Evolutionary conservation across 2,329 filamentous ascomycete species (phyloP).

Genomic region (Venturia carpophila): DNA sequence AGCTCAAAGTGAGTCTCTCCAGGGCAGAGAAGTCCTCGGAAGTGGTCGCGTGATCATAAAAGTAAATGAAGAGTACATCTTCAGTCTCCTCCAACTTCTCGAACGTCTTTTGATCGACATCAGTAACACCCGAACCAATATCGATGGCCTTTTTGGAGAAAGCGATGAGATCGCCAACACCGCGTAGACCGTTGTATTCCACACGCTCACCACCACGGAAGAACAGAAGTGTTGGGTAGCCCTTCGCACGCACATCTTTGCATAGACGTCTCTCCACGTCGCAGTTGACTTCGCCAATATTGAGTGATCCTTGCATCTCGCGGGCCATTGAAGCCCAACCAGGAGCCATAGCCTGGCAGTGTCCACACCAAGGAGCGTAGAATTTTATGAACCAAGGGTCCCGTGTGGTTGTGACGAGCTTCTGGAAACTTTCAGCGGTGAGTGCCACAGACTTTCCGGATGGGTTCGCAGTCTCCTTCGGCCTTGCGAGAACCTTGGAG

Average conservation of each 20-base stretch:
- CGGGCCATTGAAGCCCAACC: constrained; percentile 85
- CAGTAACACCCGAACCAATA: constrained; percentile 64
- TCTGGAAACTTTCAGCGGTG: constrained; percentile 78
- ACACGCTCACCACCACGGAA: constrained; percentile 87
- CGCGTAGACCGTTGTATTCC: constrained; percentile 87
- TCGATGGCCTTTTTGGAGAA: constrained; percentile 84
- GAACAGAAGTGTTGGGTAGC: constrained; percentile 85
- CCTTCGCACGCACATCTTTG: constrained; percentile 73
- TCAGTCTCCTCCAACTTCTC: constrained; percentile 82
- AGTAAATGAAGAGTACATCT: constrained; percentile 94
- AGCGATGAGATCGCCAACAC: constrained; percentile 78
- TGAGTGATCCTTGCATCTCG: constrained; percentile 82
- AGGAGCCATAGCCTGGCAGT: constrained; percentile 87
- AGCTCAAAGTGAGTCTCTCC: constrained; percentile 74
- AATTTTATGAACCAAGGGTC: constrained; percentile 99
- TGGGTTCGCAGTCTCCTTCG: constrained; percentile 58
- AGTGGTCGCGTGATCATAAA: constrained; percentile 93
- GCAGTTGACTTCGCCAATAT: constrained; percentile 94
- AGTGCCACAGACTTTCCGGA: constrained; percentile 67
- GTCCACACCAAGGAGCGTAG: constrained; percentile 93
- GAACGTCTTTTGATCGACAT: constrained; percentile 71
- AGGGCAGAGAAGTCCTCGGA: constrained; percentile 85
- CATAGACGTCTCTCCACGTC: constrained; percentile 80
- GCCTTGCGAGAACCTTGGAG: constrained; percentile 38
- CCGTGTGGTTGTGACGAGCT: constrained; percentile 72